Conservation (phyloP, 768 basidiomycete species). For the Pilatotrama ljubarskyi region DNA sequence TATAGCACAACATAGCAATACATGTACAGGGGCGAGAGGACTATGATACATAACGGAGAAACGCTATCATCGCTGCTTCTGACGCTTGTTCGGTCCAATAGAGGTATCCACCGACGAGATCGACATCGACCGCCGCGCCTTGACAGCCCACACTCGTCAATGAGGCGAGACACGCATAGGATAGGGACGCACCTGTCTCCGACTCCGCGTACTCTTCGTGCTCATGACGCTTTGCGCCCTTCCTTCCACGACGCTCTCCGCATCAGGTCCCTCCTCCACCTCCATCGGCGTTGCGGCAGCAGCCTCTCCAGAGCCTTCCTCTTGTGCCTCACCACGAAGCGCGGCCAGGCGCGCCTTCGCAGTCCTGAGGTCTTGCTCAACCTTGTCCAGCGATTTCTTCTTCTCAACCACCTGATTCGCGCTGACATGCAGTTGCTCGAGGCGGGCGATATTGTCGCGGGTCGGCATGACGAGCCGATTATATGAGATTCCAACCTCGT, state of each 20-base stretch:
- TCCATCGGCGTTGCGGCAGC: conserved; percentile 48
- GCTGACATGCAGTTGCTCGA: conserved; percentile 75
- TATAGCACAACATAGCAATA: background rate
- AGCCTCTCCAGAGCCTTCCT: conserved; percentile 39
- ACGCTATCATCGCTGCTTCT: conserved; percentile 12
- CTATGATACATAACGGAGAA: background rate
- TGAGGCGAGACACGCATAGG: background rate
- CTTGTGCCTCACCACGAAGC: conserved; percentile 34
- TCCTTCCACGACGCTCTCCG: conserved; percentile 43
- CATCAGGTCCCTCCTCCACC: conserved; percentile 44
- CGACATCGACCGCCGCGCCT: conserved; percentile 64
- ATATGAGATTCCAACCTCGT: conserved; percentile 73
- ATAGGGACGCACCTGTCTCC: conserved; percentile 57
- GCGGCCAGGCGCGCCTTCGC: conserved; percentile 53
- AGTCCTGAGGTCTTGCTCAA: conserved; percentile 82
- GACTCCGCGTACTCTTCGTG: conserved; percentile 40
- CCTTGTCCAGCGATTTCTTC: conserved; percentile 83
- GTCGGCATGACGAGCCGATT: conserved; percentile 94
- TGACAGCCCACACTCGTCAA: conserved; percentile 31
- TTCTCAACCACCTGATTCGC: conserved; percentile 79
- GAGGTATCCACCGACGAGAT: conserved; percentile 75
- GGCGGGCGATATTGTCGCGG: conserved; percentile 67
- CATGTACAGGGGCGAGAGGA: background rate
- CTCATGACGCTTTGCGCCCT: conserved; percentile 64
- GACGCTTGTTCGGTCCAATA: conserved; percentile 25